Evolutionary conservation across 2,329 filamentous ascomycete species (phyloP), one percentile per base, ranked within the genome.

Genomic region (Neonectria punicea): DNA sequence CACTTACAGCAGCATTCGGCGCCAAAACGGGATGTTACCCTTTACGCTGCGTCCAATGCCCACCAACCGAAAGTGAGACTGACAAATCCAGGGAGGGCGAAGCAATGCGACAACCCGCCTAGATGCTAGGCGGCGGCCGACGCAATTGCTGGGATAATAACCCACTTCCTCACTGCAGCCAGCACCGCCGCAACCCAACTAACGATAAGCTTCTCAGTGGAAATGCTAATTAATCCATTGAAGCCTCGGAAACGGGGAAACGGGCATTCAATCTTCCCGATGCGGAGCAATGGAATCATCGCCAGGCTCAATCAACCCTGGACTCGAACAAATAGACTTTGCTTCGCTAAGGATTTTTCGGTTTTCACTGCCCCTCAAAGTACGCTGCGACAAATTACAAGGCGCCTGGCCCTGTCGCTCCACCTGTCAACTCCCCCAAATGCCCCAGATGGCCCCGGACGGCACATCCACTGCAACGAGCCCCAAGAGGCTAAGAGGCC

Each of bases 81-180:
- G 28, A 36, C 49, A 44, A 34, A 49, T 58, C 6, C 55, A 28
- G 18, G 28, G 18, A 25, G 32, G n/a, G 43, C 30, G 34, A 46
- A 51, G 43, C 22, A 57, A 34, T 11, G 44, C 60, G n/a, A 43
- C 39, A 43, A 22, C 22, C 22, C 39, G n/a, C n/a, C 7, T 43
- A 14, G 39, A 41, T 13, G 47, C 7, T 43, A 5, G 30, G 8
- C 7, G 57, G 69, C 70, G 70, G 70, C 70, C 69, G 69, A 71
- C 69, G 44, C 63, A 58, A 51, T 25, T 8, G 14, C 22, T 25
- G 30, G 22, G 44, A 49, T 36, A 11, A 10, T 20, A 43, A 10
- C 39, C 39, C 39, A 43, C 39, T 10, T 39, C 13, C 13, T 13
- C 36, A n/a, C 36, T 30, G 16, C 16, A 13, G 7, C 5, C n/a